phyloP scores from a whole-genome alignment of 2,329 filamentous ascomycete genomes.

The Ophiostoma perfectum region DNA sequence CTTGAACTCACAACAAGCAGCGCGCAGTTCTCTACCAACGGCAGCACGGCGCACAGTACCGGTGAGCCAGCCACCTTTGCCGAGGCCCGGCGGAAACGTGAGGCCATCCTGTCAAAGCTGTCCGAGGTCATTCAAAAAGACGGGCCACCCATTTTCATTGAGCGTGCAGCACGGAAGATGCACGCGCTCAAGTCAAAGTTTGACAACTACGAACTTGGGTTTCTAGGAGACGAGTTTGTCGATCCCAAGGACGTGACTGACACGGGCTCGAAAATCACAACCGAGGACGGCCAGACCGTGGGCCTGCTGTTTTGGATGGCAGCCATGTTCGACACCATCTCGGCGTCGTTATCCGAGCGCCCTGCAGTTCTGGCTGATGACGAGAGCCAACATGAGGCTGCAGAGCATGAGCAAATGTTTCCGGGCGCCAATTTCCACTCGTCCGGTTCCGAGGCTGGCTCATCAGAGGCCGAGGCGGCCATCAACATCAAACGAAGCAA shows the following conservation, averaged over 20 bases:
- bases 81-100: constrained; percentile 14
- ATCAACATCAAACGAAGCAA: constrained; percentile 15
- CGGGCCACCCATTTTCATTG: constrained; percentile 35
- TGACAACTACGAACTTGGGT: constrained; percentile 28
- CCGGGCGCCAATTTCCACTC: constrained; percentile 22
- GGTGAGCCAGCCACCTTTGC: constrained; percentile 1
- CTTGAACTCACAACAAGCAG: constrained; percentile 15
- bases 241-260: constrained; percentile 5
- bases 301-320: constrained; percentile 53
- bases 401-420: constrained; percentile 25
- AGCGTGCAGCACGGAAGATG: constrained; percentile 38
- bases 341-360: constrained; percentile 45
- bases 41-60: not conserved
- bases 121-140: constrained; percentile 27
- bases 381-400: constrained; percentile 37
- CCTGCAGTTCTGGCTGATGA: constrained; percentile 38
- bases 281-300: constrained; percentile 40
- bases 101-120: constrained; percentile 24
- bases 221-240: constrained; percentile 1
- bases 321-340: constrained; percentile 55
- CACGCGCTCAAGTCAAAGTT: constrained; percentile 36
- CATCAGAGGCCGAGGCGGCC: not conserved
- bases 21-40: constrained; percentile 11
- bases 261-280: not conserved
- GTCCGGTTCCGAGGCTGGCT: not conserved